A percentile compares a stretch with the other conserved stretches of the same genome.
These are phyloP conservation scores for Rutstroemia sp. DNA, from an alignment of 2,329 filamentous ascomycete genomes.

Conservation along the genomic window DNA sequence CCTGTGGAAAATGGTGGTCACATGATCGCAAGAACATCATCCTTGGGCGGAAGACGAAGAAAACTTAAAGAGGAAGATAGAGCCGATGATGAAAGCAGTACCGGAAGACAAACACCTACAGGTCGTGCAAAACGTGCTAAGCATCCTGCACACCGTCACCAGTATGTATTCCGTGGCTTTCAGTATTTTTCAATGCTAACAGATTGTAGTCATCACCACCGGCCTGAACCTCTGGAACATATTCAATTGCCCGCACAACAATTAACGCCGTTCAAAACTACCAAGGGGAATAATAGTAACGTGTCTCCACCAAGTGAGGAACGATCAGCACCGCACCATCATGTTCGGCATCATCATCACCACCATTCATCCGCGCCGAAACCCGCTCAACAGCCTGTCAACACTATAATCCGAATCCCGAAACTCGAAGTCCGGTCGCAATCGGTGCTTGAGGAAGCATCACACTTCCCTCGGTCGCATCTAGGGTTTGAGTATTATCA, in stretches of 20 bases:
- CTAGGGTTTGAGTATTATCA: slow-evolving; percentile 81
- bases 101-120: slow-evolving; percentile 53
- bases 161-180: slow-evolving; percentile 36
- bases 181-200: slow-evolving; percentile 4
- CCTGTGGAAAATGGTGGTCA: slow-evolving; percentile 29
- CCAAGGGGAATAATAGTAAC: slow-evolving; percentile 38
- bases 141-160: slow-evolving; percentile 33
- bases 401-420: slow-evolving; percentile 48
- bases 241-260: slow-evolving; percentile 36
- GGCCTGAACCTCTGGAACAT: slow-evolving; percentile 43
- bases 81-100: slow-evolving; percentile 60
- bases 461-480: slow-evolving; percentile 65
- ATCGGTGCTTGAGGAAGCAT: slow-evolving; percentile 63
- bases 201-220: slow-evolving; percentile 40
- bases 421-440: slow-evolving; percentile 62
- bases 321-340: slow-evolving; percentile 25
- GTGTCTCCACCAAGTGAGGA: slow-evolving; percentile 37
- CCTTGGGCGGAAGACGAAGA: slow-evolving; percentile 40
- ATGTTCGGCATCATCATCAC: slow-evolving; percentile 33
- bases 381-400: slow-evolving; percentile 22
- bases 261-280: slow-evolving; percentile 40
- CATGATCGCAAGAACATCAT: slow-evolving; percentile 28
- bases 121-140: slow-evolving; percentile 59
- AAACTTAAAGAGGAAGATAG: slow-evolving; percentile 71
- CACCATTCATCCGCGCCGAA: slow-evolving; percentile 36